These are phyloP conservation scores for Tuber aestivum DNA, from an alignment of 495 filamentous ascomycete species.

Conservation along the genomic window DNA sequence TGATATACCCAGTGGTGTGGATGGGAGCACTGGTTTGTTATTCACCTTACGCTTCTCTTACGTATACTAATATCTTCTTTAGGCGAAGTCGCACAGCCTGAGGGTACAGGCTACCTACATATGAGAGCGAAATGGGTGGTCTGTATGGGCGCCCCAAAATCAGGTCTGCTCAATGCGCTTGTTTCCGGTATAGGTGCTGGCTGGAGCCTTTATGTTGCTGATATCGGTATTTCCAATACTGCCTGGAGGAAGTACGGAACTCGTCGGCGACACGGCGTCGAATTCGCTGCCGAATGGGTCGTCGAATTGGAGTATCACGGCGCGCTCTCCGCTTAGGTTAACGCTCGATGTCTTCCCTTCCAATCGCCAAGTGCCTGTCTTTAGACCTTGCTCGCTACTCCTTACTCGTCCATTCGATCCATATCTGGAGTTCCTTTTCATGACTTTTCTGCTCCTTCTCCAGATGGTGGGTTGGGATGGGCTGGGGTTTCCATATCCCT, in stretches of 20 bases:
- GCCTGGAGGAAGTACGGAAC: constrained; percentile 85
- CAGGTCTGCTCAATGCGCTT: constrained; percentile 68
- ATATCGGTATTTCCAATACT: constrained; percentile 73
- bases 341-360: not conserved
- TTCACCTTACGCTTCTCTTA: constrained; percentile 32
- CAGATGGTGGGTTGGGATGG: not conserved
- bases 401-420: not conserved
- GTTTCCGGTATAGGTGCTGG: constrained; percentile 53
- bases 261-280: constrained; percentile 68
- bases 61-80: constrained; percentile 18
- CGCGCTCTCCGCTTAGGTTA: not conserved
- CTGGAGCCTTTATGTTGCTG: constrained; percentile 74
- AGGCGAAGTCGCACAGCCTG: constrained; percentile 51
- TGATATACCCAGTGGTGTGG: constrained; percentile 80
- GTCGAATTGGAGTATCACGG: constrained; percentile 55
- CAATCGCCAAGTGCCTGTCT: not conserved
- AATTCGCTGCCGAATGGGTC: constrained; percentile 82
- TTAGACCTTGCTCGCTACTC: not conserved
- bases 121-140: constrained; percentile 72
- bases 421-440: not conserved
- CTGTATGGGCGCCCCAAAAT: constrained; percentile 75
- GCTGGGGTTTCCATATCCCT: not conserved
- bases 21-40: constrained; percentile 64
- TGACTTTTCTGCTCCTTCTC: not conserved
- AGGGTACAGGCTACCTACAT: constrained; percentile 64